Evolutionary conservation across 1,284 basidiomycete species (phyloP).

Genomic region (Lentinula novae-zelandiae): DNA sequence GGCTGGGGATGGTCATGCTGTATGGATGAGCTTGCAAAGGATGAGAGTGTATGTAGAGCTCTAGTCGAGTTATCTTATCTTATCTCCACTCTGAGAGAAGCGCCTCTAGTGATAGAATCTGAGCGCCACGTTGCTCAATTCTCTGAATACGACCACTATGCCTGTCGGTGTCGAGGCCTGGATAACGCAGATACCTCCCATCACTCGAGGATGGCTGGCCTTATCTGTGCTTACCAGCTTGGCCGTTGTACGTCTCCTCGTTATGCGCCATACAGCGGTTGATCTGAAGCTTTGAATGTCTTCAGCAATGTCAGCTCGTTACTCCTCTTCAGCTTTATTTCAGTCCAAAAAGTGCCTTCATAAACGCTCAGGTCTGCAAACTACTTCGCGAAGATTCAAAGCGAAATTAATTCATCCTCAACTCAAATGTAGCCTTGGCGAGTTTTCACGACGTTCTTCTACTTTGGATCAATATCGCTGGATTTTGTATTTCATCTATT

Average conservation of each 20-base stretch:
- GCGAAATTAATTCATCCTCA: background rate
- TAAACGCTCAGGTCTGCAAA: slow-evolving; percentile 68
- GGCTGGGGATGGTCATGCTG: too few species aligned
- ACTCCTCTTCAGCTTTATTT: slow-evolving; percentile 91
- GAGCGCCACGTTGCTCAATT: background rate
- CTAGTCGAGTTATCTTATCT: background rate
- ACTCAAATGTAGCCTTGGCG: slow-evolving; percentile 73
- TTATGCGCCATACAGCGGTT: background rate
- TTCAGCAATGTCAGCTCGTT: slow-evolving; percentile 86
- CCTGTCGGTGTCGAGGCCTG: slow-evolving; percentile 79
- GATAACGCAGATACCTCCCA: slow-evolving; percentile 85
- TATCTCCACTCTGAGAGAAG: background rate
- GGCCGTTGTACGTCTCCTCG: slow-evolving; percentile 65
- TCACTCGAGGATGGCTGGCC: slow-evolving; percentile 81
- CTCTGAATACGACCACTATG: slow-evolving; percentile 37
- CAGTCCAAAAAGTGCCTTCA: slow-evolving; percentile 80
- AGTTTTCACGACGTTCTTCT: slow-evolving; percentile 88
- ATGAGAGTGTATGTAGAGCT: background rate
- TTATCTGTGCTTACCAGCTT: slow-evolving; percentile 77
- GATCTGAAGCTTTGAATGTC: background rate
- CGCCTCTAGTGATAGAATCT: background rate
- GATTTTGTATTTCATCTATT: slow-evolving; percentile 97
- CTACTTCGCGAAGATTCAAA: background rate
- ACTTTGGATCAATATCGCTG: slow-evolving; percentile 91
- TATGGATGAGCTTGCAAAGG: background rate